Conservation (phyloP, 169 alveolate genomes). For the Plasmodium gonderi region DNA sequence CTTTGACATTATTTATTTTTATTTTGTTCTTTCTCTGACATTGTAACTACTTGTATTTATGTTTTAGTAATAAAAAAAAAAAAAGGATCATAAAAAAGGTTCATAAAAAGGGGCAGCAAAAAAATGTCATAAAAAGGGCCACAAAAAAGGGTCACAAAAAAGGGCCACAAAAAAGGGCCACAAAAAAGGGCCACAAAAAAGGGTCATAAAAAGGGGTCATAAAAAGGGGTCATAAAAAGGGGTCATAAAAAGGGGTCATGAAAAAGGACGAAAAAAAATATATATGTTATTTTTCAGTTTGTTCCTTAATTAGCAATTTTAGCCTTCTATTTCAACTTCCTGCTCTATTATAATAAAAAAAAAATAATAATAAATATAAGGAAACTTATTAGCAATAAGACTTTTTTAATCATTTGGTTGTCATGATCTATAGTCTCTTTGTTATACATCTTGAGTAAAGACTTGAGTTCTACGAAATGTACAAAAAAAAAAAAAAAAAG, state of each 20-base stretch:
- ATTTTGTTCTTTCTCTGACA: background rate
- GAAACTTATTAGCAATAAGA: slow-evolving; percentile 19
- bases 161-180: too few relatives aligned
- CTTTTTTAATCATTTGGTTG: slow-evolving; percentile 47
- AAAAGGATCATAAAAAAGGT: too few relatives aligned
- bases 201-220: too few relatives aligned
- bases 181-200: too few relatives aligned
- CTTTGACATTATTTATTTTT: background rate
- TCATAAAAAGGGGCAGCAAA: too few relatives aligned
- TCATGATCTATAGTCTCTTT: slow-evolving; percentile 52
- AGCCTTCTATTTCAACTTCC: background rate
- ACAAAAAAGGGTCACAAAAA: too few relatives aligned
- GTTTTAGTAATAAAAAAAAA: background rate
- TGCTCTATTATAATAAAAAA: slow-evolving; percentile 27
- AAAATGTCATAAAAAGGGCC: too few relatives aligned
- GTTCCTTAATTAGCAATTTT: background rate
- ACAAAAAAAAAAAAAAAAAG: background rate
- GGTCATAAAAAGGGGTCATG: too few relatives aligned
- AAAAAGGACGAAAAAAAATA: background rate
- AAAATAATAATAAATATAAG: slow-evolving; percentile 55
- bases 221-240: too few relatives aligned
- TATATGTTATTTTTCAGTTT: background rate
- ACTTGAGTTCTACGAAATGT: slow-evolving; percentile 31
- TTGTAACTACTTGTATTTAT: background rate
- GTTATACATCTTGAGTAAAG: slow-evolving; percentile 47